These are phyloP conservation scores for Prunus persica DNA, from an alignment of 306 rosid species.

Conservation along the genomic window DNA sequence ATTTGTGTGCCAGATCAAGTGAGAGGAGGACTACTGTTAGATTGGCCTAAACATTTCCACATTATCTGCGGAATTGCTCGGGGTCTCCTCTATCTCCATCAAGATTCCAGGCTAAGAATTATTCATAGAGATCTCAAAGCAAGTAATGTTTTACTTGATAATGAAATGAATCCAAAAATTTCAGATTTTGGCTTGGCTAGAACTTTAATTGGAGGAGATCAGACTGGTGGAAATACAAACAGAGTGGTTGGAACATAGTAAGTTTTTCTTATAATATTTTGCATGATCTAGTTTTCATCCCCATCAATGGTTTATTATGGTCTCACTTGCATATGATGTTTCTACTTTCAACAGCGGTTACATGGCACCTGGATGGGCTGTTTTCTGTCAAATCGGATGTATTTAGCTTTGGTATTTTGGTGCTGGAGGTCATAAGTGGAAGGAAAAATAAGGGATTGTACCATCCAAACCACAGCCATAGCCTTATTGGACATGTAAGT, in stretches of 20 bases:
- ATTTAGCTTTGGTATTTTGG: slow-evolving; percentile 55
- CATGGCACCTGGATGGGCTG: slow-evolving; percentile 55
- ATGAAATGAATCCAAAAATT: slow-evolving; percentile 45
- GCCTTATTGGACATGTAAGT: slow-evolving; percentile 58
- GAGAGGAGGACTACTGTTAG: background rate
- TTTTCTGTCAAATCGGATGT: slow-evolving; percentile 54
- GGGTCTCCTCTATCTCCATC: slow-evolving; percentile 32
- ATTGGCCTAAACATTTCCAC: slow-evolving; percentile 22
- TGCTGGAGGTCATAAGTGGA: slow-evolving; percentile 50
- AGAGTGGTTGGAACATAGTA: slow-evolving; percentile 70
- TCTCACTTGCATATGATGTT: background rate
- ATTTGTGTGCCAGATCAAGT: slow-evolving; percentile 11
- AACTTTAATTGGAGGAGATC: slow-evolving; percentile 40
- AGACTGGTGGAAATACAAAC: slow-evolving; percentile 45
- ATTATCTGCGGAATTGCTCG: slow-evolving; percentile 22
- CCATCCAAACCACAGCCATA: slow-evolving; percentile 25
- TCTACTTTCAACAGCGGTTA: slow-evolving; percentile 40
- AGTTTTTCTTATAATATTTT: slow-evolving; percentile 9
- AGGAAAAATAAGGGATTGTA: slow-evolving; percentile 37
- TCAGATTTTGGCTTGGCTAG: slow-evolving; percentile 66
- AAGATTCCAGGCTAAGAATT: slow-evolving; percentile 40
- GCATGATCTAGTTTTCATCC: background rate
- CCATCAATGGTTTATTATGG: too few relatives aligned
- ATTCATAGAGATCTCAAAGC: slow-evolving; percentile 62
- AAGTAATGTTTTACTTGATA: slow-evolving; percentile 52